Base-by-base conservation (phyloP, 2,329 filamentous ascomycete genomes). In the Claviceps maximensis region DNA sequence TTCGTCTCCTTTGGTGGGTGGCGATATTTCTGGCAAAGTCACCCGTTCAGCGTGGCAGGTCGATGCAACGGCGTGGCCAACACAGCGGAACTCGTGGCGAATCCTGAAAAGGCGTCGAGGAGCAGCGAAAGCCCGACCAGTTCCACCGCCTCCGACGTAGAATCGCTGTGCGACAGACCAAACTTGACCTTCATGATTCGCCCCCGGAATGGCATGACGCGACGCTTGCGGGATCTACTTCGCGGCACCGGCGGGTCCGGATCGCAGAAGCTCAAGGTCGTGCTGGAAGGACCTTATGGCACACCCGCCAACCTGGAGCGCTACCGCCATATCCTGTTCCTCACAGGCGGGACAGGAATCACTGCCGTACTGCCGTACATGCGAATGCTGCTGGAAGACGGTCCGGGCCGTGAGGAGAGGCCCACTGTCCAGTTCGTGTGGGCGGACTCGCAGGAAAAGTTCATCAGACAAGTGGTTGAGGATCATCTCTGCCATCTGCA, bases 31-130 rank as follows among this genome's bases (percentile, higher is more conserved):
- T 72, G 70, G 70, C 68, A 72, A 52, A 70, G 64, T 55, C 70
- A 73, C 53, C 71, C 71, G 0, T 72, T 72, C 58, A 71, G 69
- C 9, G 61, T 71, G 42, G 65, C 65, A 8, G 61, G 59, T 36
- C 50, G 58, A n/a, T 49, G 25, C 44, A 12, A 19, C 7, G 25
- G 44, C 25, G 13, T 29, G 23, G 8, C 17, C 15, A 19, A 21
- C 44, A 4, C 44, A 15, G 21, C 17, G 3, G 15, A 2, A 19
- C 9, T 44, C 12, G 21, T 17, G 21, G 8, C 6, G 7, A 17
- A 21, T 25, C 13, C 6, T 8, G 13, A 44, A 12, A 25, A 25
- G 23, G 21, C 1, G 15, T 25, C 21, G 6, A n/a, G 5, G 12
- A 13, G 5, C 21, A 44, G 9, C 2, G 8, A 6, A 25, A 15